phyloP scores from a whole-genome alignment of 1,284 basidiomycete species.

The Melampsora americana region DNA sequence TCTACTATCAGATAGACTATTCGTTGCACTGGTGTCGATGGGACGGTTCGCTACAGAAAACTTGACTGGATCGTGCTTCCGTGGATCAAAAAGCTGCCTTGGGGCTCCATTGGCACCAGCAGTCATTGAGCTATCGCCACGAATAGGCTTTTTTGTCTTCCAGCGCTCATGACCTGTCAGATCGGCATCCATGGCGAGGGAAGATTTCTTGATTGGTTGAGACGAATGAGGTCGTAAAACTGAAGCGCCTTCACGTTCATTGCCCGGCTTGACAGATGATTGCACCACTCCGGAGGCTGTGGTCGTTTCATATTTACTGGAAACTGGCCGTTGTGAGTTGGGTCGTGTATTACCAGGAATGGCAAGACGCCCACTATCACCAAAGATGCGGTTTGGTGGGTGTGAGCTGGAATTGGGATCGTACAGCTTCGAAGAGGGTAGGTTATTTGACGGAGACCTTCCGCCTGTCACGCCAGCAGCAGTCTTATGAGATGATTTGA shows the following conservation, averaged over 20 bases:
- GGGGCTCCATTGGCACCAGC: conserved; percentile 8
- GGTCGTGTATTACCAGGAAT: background rate
- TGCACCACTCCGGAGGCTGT: background rate
- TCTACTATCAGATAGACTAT: conserved; percentile 68
- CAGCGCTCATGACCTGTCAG: conserved; percentile 19
- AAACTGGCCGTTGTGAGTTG: background rate
- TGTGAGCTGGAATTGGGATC: conserved; percentile 28
- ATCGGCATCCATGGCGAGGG: background rate
- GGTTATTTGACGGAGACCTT: background rate
- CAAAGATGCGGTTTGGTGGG: background rate
- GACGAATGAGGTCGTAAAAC: conserved; percentile 20
- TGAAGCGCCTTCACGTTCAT: conserved; percentile 17
- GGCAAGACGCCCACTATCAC: background rate
- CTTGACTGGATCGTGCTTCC: conserved; percentile 76
- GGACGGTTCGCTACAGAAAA: conserved; percentile 57
- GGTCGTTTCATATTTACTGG: background rate
- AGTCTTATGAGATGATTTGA: no score
- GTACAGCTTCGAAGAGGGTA: conserved; percentile 17
- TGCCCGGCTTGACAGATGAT: background rate
- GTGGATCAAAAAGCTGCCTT: conserved; percentile 69
- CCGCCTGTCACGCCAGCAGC: background rate
- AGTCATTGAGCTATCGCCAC: conserved; percentile 3
- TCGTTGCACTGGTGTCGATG: conserved; percentile 56
- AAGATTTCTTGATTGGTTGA: conserved; percentile 1
- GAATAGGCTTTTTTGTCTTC: conserved; percentile 25